Conservation (phyloP, 1,284 basidiomycete species). For the Lentinula novae-zelandiae region DNA sequence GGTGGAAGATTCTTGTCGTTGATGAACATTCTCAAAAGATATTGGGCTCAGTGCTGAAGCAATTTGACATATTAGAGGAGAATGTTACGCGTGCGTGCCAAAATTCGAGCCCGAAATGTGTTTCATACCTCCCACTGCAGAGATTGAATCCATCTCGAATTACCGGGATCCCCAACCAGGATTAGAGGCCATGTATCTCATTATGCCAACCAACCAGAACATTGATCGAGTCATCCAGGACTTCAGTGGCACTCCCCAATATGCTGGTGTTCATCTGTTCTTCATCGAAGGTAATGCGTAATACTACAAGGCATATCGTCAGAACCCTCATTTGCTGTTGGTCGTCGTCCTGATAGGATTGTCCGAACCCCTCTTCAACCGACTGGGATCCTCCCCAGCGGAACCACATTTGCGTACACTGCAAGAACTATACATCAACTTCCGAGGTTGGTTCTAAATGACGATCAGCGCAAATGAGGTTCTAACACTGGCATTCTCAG, state of each 20-base stretch:
- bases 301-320: background rate
- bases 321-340: background rate
- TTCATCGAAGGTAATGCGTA: slow-evolving; percentile 82
- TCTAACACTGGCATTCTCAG: slow-evolving; percentile 35
- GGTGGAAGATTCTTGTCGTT: slow-evolving; percentile 97
- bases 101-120: background rate
- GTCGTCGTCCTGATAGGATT: slow-evolving; percentile 43
- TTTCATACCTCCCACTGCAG: slow-evolving; percentile 31
- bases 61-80: slow-evolving; percentile 90
- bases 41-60: slow-evolving; percentile 84
- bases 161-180: slow-evolving; percentile 74
- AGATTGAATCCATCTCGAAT: slow-evolving; percentile 75
- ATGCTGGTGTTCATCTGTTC: slow-evolving; percentile 89
- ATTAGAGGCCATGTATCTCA: slow-evolving; percentile 89
- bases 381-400: slow-evolving; percentile 66
- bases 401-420: slow-evolving; percentile 69
- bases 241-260: slow-evolving; percentile 69
- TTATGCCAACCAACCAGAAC: slow-evolving; percentile 94
- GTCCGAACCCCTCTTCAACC: slow-evolving; percentile 71
- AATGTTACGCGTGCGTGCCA: slow-evolving; percentile 83
- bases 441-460: slow-evolving; percentile 62
- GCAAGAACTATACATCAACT: slow-evolving; percentile 86
- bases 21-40: slow-evolving; percentile 89
- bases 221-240: slow-evolving; percentile 89
- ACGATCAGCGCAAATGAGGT: slow-evolving; percentile 1